Percentiles rank a stretch among this genome's conserved stretches.
These are phyloP conservation scores for Trichosporon asahii DNA, from an alignment of 1,284 basidiomycete genomes.

Conservation along the genomic window DNA sequence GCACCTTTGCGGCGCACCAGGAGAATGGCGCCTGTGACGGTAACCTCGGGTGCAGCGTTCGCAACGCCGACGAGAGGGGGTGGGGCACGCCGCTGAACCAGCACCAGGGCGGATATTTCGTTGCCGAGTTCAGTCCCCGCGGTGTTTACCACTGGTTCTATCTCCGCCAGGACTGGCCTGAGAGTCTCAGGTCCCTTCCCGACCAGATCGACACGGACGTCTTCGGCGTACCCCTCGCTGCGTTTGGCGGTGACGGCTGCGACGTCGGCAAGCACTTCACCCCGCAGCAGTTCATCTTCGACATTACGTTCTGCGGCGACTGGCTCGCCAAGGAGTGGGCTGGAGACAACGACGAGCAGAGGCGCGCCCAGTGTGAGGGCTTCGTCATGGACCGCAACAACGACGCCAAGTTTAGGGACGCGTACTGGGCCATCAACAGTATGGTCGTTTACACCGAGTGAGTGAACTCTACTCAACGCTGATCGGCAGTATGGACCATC, in stretches of 20 bases:
- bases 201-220: not conserved
- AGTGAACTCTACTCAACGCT: too few species aligned
- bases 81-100: not conserved
- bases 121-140: not conserved
- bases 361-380: not conserved
- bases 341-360: not conserved
- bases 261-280: not conserved
- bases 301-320: constrained; percentile 3
- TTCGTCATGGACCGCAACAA: constrained; percentile 6
- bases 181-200: not conserved
- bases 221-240: not conserved
- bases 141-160: not conserved
- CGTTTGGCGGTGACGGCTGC: not conserved
- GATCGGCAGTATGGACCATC: not conserved
- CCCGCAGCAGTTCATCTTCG: constrained; percentile 7
- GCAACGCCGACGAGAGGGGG: not conserved
- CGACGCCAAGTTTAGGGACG: not conserved
- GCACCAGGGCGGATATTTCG: not conserved
- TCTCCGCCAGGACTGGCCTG: not conserved
- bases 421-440: constrained; percentile 5
- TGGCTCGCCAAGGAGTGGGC: not conserved
- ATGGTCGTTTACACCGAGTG: constrained; percentile 4
- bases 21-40: not conserved
- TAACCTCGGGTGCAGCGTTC: not conserved
- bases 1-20: not conserved